Percentiles rank a stretch among this genome's conserved stretches.
Evolutionary conservation across 1,284 basidiomycete genomes (phyloP).

Genomic region (Leccinum angustisporum): DNA sequence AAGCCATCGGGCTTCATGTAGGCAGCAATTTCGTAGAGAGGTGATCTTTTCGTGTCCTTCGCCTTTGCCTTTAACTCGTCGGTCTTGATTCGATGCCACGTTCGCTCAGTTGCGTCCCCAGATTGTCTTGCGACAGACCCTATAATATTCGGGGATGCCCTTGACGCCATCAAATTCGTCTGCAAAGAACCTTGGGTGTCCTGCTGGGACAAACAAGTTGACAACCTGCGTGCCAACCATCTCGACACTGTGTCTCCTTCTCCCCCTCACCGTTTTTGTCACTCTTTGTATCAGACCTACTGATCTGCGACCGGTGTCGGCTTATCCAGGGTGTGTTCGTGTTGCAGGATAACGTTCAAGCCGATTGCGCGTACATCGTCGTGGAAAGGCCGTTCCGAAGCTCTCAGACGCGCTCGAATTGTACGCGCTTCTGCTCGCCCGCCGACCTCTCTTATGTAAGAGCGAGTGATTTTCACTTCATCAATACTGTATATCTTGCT

Average conservation of each 20-base stretch:
- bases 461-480: background rate
- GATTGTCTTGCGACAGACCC: too few relatives aligned
- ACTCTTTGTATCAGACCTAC: background rate
- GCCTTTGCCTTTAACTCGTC: too few relatives aligned
- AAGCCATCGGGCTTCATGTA: conserved; percentile 84
- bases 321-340: conserved; percentile 78
- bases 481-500: conserved; percentile 83
- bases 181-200: conserved; percentile 94
- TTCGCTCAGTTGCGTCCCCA: too few relatives aligned
- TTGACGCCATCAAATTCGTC: conserved; percentile 92
- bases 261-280: background rate
- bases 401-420: conserved; percentile 68
- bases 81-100: too few relatives aligned
- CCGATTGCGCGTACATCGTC: conserved; percentile 80
- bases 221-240: conserved; percentile 94
- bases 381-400: conserved; percentile 72
- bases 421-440: conserved; percentile 43
- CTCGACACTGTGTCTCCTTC: conserved; percentile 57
- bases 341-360: conserved; percentile 88
- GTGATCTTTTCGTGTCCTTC: conserved; percentile 44
- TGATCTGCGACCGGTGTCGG: too few relatives aligned
- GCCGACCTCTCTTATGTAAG: background rate
- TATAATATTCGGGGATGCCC: conserved; percentile 80
- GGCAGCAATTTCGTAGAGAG: conserved; percentile 85
- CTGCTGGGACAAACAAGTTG: conserved; percentile 92